Evolutionary conservation across 164 flowering plant species (phyloP).

Genomic region (Tinospora cordifolia): DNA sequence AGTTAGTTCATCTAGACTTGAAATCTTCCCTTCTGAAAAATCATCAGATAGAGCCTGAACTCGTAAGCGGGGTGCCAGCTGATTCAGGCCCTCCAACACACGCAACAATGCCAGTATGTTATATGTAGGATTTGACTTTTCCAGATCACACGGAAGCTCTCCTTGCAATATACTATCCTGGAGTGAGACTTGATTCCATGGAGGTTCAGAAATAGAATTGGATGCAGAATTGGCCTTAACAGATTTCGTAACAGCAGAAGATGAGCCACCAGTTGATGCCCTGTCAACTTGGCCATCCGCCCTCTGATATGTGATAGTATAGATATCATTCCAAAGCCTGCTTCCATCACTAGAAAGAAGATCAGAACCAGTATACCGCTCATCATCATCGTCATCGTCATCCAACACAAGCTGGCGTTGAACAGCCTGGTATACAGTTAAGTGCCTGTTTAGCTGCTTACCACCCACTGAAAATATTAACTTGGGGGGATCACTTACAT

Average conservation of each 20-base stretch:
- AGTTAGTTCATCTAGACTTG: constrained; percentile 45
- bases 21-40: constrained; percentile 62
- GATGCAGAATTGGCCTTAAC: constrained; percentile 44
- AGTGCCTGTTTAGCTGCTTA: constrained; percentile 74
- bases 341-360: constrained; percentile 73
- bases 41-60: constrained; percentile 48
- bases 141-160: constrained; percentile 90
- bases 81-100: constrained; percentile 82
- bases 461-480: constrained; percentile 76
- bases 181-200: constrained; percentile 52
- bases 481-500: constrained; percentile 65
- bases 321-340: constrained; percentile 79
- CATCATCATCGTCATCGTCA: constrained; percentile 66
- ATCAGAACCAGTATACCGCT: constrained; percentile 55
- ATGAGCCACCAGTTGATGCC: constrained; percentile 36
- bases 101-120: constrained; percentile 72
- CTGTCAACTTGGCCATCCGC: constrained; percentile 61
- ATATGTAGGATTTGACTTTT: constrained; percentile 78
- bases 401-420: constrained; percentile 85
- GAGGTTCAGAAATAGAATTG: constrained; percentile 36
- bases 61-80: constrained; percentile 76
- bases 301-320: constrained; percentile 79
- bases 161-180: constrained; percentile 87
- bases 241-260: constrained; percentile 47
- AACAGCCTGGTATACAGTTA: constrained; percentile 89